These are phyloP conservation scores for Tetradesmus lagerheimii DNA, from an alignment of 139 green algal genomes.

Conservation along the genomic window DNA sequence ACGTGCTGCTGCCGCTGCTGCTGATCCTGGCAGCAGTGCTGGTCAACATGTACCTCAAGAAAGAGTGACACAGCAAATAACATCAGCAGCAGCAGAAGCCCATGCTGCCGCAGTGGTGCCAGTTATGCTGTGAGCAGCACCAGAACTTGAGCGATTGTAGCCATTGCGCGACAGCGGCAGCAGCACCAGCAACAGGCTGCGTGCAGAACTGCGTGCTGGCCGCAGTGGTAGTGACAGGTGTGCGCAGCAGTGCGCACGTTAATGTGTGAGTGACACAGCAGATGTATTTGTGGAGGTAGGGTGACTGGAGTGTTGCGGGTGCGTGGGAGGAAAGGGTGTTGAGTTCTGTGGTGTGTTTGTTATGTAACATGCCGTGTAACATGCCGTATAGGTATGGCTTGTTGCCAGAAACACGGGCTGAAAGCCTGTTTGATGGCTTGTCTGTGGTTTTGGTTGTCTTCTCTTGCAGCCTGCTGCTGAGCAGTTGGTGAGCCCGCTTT, in stretches of 20 bases:
- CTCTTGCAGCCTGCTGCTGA: neutral
- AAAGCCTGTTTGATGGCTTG: neutral
- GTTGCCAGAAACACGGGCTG: too few species aligned
- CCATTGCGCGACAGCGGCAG: neutral
- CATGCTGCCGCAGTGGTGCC: neutral
- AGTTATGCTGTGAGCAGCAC: neutral
- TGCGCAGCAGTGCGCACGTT: neutral
- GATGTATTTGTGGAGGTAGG: neutral
- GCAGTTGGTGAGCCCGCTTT: neutral
- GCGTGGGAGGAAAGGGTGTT: neutral
- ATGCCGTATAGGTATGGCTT: too few species aligned
- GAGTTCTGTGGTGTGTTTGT: neutral
- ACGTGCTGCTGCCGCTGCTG: slow-evolving; percentile 64
- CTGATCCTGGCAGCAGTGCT: slow-evolving; percentile 56
- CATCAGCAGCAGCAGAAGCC: slow-evolving; percentile 3
- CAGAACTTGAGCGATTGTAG: neutral
- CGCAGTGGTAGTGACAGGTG: neutral
- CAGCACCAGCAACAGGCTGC: neutral
- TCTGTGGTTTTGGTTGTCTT: neutral
- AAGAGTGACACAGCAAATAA: neutral
- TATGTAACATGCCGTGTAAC: too few species aligned
- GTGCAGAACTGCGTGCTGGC: neutral
- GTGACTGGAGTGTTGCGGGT: neutral
- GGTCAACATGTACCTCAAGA: slow-evolving; percentile 51
- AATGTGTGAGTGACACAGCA: neutral